Evolutionary conservation across 768 basidiomycete species (phyloP).

Genomic region (Leccinum variicolor): DNA sequence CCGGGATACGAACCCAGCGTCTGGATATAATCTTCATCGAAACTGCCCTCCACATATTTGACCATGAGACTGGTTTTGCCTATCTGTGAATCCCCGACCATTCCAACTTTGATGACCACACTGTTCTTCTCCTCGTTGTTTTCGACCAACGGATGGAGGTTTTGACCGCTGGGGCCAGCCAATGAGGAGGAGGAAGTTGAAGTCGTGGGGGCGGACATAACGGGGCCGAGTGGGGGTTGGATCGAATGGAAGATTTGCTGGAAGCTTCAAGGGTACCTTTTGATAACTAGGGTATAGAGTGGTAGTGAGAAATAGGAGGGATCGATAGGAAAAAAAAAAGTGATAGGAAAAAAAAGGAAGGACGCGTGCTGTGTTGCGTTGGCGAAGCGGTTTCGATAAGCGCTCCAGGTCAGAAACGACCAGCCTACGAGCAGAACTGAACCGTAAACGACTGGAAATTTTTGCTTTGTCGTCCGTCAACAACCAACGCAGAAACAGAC

Average conservation of each 20-base stretch:
- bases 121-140: conserved; percentile 79
- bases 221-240: conserved; percentile 11
- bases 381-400: conserved; percentile 34
- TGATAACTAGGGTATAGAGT: conserved; percentile 24
- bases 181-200: conserved; percentile 42
- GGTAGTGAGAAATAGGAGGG: conserved; percentile 23
- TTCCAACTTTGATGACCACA: conserved; percentile 97
- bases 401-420: conserved; percentile 30
- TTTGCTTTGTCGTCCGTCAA: conserved; percentile 33
- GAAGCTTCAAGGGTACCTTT: conserved; percentile 16
- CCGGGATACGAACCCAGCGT: conserved; percentile 72
- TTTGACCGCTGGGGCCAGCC: conserved; percentile 53
- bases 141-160: conserved; percentile 46
- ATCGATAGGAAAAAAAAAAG: conserved; percentile 30
- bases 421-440: conserved; percentile 28
- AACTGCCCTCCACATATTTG: conserved; percentile 98
- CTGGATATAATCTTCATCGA: conserved; percentile 99
- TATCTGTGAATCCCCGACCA: conserved; percentile 99
- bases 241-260: conserved; percentile 19
- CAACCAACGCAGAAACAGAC: conserved; percentile 33
- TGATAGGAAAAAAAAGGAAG: conserved; percentile 32
- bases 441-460: conserved; percentile 26
- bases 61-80: conserved; percentile 99
- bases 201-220: conserved; percentile 51
- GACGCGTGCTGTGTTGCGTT: conserved; percentile 34